Percentiles rank a stretch among this genome's conserved stretches.
These are phyloP conservation scores for Candida montana DNA, from an alignment of 805 yeast genomes.

Conservation along the genomic window DNA sequence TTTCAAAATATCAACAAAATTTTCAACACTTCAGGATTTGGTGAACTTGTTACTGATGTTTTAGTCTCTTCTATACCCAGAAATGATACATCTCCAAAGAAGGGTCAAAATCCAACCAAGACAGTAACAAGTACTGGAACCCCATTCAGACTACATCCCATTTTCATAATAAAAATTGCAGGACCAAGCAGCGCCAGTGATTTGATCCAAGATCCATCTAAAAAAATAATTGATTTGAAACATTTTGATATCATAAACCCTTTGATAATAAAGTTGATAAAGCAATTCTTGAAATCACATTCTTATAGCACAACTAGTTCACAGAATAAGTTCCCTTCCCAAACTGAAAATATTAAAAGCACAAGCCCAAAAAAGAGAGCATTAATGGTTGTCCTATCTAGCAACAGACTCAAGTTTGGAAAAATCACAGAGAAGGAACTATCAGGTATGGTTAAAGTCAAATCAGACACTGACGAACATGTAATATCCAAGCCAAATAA, in stretches of 20 bases:
- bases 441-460: slow-evolving; percentile 4
- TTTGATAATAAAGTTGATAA: slow-evolving; percentile 28
- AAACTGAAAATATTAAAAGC: not conserved
- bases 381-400: slow-evolving; percentile 1
- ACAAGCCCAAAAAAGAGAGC: not conserved
- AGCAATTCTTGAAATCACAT: slow-evolving; percentile 24
- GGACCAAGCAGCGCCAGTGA: slow-evolving; percentile 30
- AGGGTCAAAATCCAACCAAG: slow-evolving; percentile 19
- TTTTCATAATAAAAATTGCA: slow-evolving; percentile 31
- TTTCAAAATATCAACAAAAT: slow-evolving; percentile 20
- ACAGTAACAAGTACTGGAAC: slow-evolving; percentile 25
- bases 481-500: not conserved
- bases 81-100: slow-evolving; percentile 19
- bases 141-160: slow-evolving; percentile 33
- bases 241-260: slow-evolving; percentile 25
- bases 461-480: not conserved
- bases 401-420: slow-evolving; percentile 1
- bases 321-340: no score
- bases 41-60: slow-evolving; percentile 10
- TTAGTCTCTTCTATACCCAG: slow-evolving; percentile 13
- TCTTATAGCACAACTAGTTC: slow-evolving; percentile 13
- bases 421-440: slow-evolving; percentile 2
- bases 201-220: slow-evolving; percentile 36
- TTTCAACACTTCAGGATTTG: slow-evolving; percentile 24
- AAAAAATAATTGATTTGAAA: slow-evolving; percentile 25